Base-by-base conservation (phyloP, 2,329 filamentous ascomycete genomes). In the Leptosphaerulina australis region DNA sequence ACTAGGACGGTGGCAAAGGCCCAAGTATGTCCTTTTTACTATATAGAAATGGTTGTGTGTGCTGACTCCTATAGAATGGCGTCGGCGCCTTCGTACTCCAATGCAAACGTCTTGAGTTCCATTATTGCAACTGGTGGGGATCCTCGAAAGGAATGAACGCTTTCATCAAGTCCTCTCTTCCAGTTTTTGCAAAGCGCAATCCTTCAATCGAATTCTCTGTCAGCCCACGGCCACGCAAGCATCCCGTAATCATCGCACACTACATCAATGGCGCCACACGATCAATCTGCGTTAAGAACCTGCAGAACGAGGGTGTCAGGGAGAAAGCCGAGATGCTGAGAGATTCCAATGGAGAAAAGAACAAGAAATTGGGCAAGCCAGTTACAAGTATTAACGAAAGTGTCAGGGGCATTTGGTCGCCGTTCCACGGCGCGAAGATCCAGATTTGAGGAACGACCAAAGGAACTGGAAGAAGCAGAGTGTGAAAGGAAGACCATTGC, bases 121-220 rank as follows among this genome's bases (percentile, higher is more conserved):
- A 96, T 79, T 99, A 96, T 80, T 97, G 94, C 80, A 91, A 97
- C 81, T 92, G 88, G 84, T 90, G 89, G 50, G 94, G 92, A 57
- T 96, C 90, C 74, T 97, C 93, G 28, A 85, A 80, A 68, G 94
- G 94, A 70, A 97, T 97, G 91, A 94, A 96, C 67, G 78, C 85
- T 63, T 97, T 96, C 80, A 86, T 97, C 74, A 88, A 88, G 73
- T 81, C 86, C 56, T 79, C 83, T 31, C 87, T 97, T 50, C 80
- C 87, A 38, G 77, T 81, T 60, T 97, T 99, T 77, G 92, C 92
- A 46, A 79, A 83, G 62, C 78, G 82, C 64, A 90, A 97, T 76
- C 91, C 93, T 22, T 84, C 90, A 73, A 86, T 97, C 79, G 92
- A 97, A 77, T 90, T 99, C 76, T 85, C 85, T 67, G 85, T 99